These are phyloP conservation scores for Geosmithia putterillii DNA, from an alignment of 2,329 filamentous ascomycete species.

Conservation along the genomic window DNA sequence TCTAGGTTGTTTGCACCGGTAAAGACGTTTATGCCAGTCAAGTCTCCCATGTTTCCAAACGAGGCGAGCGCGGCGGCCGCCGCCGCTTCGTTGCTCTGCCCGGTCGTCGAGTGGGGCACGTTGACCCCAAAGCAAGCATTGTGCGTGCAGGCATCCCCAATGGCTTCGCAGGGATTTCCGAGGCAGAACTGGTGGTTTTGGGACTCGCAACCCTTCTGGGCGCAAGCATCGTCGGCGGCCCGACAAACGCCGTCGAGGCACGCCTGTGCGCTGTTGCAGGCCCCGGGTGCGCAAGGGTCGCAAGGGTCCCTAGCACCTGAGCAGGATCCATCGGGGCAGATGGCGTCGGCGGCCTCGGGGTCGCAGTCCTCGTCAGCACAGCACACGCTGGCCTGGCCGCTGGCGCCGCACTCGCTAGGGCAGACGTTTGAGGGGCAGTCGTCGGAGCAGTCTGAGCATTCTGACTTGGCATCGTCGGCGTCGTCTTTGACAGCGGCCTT, in stretches of 20 bases:
- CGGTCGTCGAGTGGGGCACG: not conserved
- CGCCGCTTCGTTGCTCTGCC: constrained; percentile 8
- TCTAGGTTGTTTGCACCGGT: not conserved
- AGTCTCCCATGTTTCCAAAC: constrained; percentile 10
- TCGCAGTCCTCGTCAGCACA: constrained; percentile 22
- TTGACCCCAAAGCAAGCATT: constrained; percentile 12
- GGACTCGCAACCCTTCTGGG: constrained; percentile 7
- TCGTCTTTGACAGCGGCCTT: not conserved
- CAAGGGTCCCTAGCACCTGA: constrained; percentile 13
- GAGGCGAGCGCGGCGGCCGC: constrained; percentile 17
- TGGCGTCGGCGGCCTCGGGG: constrained; percentile 7
- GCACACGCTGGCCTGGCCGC: constrained; percentile 14
- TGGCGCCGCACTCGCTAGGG: constrained; percentile 20
- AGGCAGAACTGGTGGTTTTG: constrained; percentile 13
- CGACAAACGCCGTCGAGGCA: constrained; percentile 27
- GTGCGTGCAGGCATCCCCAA: not conserved
- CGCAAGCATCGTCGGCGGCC: constrained; percentile 20
- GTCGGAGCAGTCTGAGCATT: not conserved
- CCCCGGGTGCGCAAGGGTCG: constrained; percentile 18
- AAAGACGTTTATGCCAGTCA: not conserved
- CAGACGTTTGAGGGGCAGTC: constrained; percentile 7
- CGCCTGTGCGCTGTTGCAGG: constrained; percentile 24
- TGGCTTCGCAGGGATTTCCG: constrained; percentile 8
- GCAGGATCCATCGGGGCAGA: not conserved
- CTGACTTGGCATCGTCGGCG: not conserved